phyloP scores from a whole-genome alignment of 345 rosid species.

The Populus tremula region DNA sequence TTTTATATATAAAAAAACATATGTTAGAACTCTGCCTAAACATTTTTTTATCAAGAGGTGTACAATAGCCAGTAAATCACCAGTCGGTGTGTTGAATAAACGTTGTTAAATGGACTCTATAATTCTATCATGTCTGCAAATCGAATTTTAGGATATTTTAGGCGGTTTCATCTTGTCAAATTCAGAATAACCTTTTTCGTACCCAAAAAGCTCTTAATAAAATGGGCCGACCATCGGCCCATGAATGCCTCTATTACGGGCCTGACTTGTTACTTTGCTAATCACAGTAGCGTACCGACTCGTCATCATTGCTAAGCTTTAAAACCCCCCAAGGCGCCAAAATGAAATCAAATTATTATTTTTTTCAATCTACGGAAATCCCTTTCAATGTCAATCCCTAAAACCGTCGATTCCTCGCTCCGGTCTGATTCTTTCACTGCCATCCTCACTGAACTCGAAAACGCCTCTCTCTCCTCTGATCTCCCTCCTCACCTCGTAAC shows the following conservation, averaged over 20 bases:
- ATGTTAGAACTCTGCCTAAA: too few species aligned
- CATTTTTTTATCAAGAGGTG: too few species aligned
- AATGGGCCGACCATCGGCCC: background rate
- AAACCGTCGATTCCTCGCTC: conserved; percentile 58
- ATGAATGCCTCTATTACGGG: background rate
- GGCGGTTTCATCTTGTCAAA: too few species aligned
- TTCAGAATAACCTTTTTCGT: too few species aligned
- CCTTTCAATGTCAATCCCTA: conserved; percentile 48
- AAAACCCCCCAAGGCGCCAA: background rate
- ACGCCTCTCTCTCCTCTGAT: conserved; percentile 38
- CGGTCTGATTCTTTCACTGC: conserved; percentile 84
- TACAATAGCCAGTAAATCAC: too few species aligned
- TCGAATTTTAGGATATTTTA: too few species aligned
- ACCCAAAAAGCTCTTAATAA: background rate
- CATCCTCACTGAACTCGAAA: conserved; percentile 65
- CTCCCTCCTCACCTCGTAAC: too few species aligned
- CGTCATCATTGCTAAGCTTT: background rate
- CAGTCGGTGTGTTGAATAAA: too few species aligned
- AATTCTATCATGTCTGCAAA: too few species aligned
- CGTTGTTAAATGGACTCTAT: too few species aligned
- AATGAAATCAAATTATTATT: background rate
- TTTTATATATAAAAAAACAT: too few species aligned
- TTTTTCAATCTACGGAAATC: background rate
- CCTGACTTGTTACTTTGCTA: too few species aligned
- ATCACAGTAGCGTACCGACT: background rate